Conservation (phyloP, 306 rosid species). For the Sechiopsis laciniata region DNA sequence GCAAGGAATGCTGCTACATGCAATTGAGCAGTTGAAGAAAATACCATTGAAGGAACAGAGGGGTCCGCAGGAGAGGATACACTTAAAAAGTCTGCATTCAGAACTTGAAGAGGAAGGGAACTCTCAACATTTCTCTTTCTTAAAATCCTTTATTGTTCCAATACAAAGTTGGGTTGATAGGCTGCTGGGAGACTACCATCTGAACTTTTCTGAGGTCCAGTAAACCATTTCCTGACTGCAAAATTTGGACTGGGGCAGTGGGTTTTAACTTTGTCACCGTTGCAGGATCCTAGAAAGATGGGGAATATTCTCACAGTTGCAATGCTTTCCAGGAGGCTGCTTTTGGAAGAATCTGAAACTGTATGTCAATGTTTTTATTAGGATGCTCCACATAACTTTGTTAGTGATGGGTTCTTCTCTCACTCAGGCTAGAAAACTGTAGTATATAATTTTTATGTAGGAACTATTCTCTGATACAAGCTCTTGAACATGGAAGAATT, state of each 20-base stretch:
- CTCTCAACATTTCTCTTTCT: slow-evolving; percentile 58
- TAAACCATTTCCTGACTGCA: slow-evolving; percentile 22
- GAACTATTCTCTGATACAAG: slow-evolving; percentile 7
- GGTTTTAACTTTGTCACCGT: slow-evolving; percentile 5
- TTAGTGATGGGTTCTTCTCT: slow-evolving; percentile 13
- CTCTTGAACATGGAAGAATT: slow-evolving; percentile 4
- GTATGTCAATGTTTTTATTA: slow-evolving; percentile 35
- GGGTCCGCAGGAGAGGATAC: slow-evolving; percentile 86
- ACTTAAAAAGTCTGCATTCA: slow-evolving; percentile 68
- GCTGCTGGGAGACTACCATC: slow-evolving; percentile 90
- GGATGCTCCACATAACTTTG: background rate
- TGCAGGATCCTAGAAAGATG: slow-evolving; percentile 65
- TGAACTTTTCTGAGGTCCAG: slow-evolving; percentile 79
- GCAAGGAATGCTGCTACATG: slow-evolving; percentile 70
- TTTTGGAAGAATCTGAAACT: slow-evolving; percentile 78
- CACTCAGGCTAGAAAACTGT: slow-evolving; percentile 13
- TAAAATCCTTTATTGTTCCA: slow-evolving; percentile 77
- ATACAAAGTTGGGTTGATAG: slow-evolving; percentile 80
- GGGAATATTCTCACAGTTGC: slow-evolving; percentile 80
- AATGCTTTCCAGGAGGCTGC: slow-evolving; percentile 89
- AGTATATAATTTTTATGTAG: background rate
- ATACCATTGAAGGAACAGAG: slow-evolving; percentile 92
- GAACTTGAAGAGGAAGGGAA: slow-evolving; percentile 52
- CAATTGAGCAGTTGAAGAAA: slow-evolving; percentile 84
- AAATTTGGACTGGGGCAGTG: background rate